Conservation (phyloP, 352 stramenopile species). For the Aphanomyces astaci region DNA sequence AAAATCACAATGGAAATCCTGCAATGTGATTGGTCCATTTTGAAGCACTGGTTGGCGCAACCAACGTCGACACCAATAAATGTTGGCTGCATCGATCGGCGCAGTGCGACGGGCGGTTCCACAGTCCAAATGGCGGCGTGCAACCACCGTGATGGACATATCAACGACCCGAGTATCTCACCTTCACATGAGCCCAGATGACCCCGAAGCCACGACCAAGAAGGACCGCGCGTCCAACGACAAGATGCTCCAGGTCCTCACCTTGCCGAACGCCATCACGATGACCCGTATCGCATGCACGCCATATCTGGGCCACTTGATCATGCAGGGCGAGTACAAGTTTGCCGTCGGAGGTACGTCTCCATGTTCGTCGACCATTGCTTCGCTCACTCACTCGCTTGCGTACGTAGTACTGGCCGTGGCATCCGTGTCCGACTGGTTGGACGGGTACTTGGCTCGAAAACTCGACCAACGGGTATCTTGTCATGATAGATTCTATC, state of each 20-base stretch:
- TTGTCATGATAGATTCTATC: no score
- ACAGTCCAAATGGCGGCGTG: not conserved
- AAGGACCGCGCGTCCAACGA: not conserved
- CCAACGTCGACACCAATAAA: no score
- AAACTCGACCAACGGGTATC: conserved; percentile 64
- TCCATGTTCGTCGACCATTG: not conserved
- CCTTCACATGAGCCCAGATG: not conserved
- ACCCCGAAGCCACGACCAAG: not conserved
- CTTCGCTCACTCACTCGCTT: no score
- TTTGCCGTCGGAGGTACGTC: conserved; percentile 52
- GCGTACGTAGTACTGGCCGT: conserved; percentile 53
- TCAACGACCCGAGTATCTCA: not conserved
- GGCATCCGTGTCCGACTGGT: conserved; percentile 66
- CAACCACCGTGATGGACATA: not conserved
- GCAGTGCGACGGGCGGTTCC: not conserved
- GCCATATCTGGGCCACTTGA: conserved; percentile 66
- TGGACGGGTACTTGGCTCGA: conserved; percentile 73
- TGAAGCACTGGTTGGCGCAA: not conserved
- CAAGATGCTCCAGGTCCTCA: conserved; percentile 58
- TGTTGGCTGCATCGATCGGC: not conserved
- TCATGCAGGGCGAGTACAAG: conserved; percentile 57
- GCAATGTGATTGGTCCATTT: not conserved
- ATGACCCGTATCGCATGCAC: conserved; percentile 63
- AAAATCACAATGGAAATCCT: not conserved
- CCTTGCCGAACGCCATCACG: conserved; percentile 76